Evolutionary conservation across 2,329 filamentous ascomycete species (phyloP).

Genomic region (Verticillium zaregamsianum): DNA sequence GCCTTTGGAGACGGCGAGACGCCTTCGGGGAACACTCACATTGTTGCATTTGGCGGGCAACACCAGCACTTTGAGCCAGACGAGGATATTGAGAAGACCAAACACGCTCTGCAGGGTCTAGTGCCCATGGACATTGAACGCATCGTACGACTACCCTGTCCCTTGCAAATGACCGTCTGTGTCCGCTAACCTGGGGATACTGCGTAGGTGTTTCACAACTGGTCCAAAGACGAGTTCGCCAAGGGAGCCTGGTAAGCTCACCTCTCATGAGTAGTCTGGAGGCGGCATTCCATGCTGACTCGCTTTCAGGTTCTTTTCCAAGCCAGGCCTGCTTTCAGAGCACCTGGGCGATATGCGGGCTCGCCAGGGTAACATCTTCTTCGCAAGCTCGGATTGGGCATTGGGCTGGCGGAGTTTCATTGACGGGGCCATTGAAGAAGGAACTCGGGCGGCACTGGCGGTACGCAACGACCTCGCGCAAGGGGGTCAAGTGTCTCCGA

Average conservation of each 20-base stretch:
- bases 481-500: background rate
- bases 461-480: slow-evolving; percentile 9
- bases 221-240: slow-evolving; percentile 41
- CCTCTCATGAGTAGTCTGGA: no score
- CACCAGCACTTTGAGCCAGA: slow-evolving; percentile 39
- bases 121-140: slow-evolving; percentile 25
- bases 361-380: slow-evolving; percentile 37
- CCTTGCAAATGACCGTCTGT: background rate
- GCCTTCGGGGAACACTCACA: slow-evolving; percentile 39
- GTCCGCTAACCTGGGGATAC: background rate
- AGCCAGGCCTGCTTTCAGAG: slow-evolving; percentile 29
- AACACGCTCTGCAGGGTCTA: slow-evolving; percentile 27
- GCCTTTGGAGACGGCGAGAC: slow-evolving; percentile 40
- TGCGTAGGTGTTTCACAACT: slow-evolving; percentile 41
- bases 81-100: slow-evolving; percentile 28
- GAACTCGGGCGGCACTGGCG: slow-evolving; percentile 26
- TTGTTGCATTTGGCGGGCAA: slow-evolving; percentile 39
- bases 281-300: background rate
- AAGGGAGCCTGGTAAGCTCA: slow-evolving; percentile 33
- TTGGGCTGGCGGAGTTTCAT: slow-evolving; percentile 45
- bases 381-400: slow-evolving; percentile 45
- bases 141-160: slow-evolving; percentile 14
- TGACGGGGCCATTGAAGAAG: slow-evolving; percentile 45
- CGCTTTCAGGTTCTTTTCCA: slow-evolving; percentile 26
- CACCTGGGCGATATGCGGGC: slow-evolving; percentile 35